phyloP scores from a whole-genome alignment of 306 rosid species.

The Pyrus communis region DNA sequence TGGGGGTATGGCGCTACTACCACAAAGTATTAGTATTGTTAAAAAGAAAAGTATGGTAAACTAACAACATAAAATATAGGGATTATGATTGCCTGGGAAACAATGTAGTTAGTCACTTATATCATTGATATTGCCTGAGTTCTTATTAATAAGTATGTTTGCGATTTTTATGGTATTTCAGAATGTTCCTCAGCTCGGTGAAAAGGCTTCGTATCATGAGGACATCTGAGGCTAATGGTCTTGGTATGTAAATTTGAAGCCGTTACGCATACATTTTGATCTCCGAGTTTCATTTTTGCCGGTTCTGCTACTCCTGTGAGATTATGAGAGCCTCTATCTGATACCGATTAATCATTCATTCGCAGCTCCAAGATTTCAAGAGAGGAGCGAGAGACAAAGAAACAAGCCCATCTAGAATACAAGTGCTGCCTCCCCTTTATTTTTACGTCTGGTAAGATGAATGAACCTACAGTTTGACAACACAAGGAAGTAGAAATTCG shows the following conservation, averaged over 20 bases:
- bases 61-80: neutral
- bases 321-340: neutral
- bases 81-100: neutral
- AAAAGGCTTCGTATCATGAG: constrained; percentile 73
- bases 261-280: neutral
- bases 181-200: constrained; percentile 65
- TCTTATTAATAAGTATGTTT: neutral
- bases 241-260: constrained; percentile 29
- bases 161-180: constrained; percentile 10
- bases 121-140: neutral
- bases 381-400: constrained; percentile 43
- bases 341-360: neutral
- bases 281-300: neutral
- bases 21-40: neutral
- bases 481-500: constrained; percentile 34
- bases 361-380: constrained; percentile 54
- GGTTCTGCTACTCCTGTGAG: neutral
- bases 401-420: constrained; percentile 34
- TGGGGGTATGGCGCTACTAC: constrained; percentile 42
- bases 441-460: constrained; percentile 17
- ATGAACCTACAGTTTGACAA: constrained; percentile 35
- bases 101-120: neutral
- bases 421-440: neutral
- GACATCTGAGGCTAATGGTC: constrained; percentile 66
- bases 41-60: neutral